Evolutionary conservation across 2,329 filamentous ascomycete genomes (phyloP), one percentile per base, ranked within the genome.

Genomic region (Botryosphaeria agaves): DNA sequence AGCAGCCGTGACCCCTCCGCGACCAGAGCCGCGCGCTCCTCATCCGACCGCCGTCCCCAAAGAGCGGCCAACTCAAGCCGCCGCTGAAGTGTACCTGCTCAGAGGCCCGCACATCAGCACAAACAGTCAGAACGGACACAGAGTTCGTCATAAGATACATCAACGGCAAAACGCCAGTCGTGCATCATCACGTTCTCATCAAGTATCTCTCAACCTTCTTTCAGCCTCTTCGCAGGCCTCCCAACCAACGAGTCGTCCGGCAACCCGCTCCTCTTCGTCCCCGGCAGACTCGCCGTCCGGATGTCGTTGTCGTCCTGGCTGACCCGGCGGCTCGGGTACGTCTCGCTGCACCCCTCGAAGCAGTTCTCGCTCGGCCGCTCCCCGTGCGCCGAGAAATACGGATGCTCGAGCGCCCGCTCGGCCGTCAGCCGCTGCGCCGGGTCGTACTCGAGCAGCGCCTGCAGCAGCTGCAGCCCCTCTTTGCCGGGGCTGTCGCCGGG

Each of bases 271-370:
- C 85, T 64, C 59, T 95, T 95, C 0, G 85, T 93, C 0, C 87
- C 89, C 1, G 87, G 83, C 20, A 94, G 54, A 51, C 83, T 92
- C 26, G 76, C 76, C 1, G 81, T 85, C n/a, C 82, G 66, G 33
- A 95, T 94, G 52, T 95, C 89, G 43, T 93, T 92, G 49, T 94
- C 84, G 46, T 98, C 89, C 44, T 91, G 77, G 43, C 79, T 93
- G 24, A 98, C 85, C 29, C 87, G 71, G 5, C 89, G 69, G 46
- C 84, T 75, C 0, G 89, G 89, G 51, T 98, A 98, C 45, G 89
- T 82, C 38, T 73, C 73, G 53, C 83, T 82, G 31, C 84, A 66
- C 0, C 85, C 84, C 45, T 93, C 83, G 42, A 98, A 98, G 47
- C 84, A 94, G 48, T 92, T 89, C 12, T 9, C 14, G 24, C 69